Conservation (phyloP, 2,329 filamentous ascomycete genomes). For the Ilyonectria sp. region DNA sequence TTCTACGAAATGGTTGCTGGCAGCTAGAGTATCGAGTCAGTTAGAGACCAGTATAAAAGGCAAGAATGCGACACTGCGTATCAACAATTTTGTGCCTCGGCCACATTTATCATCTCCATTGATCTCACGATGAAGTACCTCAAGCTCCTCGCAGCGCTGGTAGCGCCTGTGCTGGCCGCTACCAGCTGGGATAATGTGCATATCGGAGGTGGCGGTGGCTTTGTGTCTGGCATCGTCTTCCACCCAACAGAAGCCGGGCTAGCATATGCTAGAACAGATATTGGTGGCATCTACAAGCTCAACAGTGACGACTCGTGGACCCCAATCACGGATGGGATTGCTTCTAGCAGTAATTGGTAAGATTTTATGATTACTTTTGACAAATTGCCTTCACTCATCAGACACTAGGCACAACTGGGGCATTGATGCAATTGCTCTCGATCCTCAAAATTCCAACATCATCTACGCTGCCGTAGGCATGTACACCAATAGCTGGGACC, state of each 20-base stretch:
- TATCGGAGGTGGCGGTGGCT: constrained; percentile 71
- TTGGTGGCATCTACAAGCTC: constrained; percentile 69
- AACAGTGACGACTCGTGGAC: constrained; percentile 63
- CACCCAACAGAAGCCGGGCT: constrained; percentile 61
- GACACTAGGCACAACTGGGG: constrained; percentile 67
- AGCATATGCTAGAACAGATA: constrained; percentile 71
- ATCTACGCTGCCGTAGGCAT: constrained; percentile 70
- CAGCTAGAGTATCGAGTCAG: too few relatives aligned
- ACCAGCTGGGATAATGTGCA: constrained; percentile 64
- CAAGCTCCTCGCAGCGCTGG: constrained; percentile 17
- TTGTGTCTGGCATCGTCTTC: constrained; percentile 71
- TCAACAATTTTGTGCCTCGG: not conserved
- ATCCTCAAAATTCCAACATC: constrained; percentile 66
- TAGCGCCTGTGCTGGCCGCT: constrained; percentile 50
- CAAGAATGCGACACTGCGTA: not conserved
- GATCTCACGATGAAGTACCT: constrained; percentile 25
- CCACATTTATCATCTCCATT: not conserved
- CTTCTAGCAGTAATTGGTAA: constrained; percentile 62
- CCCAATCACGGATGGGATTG: constrained; percentile 62
- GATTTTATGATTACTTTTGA: not conserved
- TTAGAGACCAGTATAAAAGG: not conserved
- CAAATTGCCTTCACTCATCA: not conserved
- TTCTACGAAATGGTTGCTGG: not conserved
- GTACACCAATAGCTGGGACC: constrained; percentile 74
- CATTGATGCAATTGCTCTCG: constrained; percentile 69